Evolutionary conservation across 306 rosid genomes (phyloP).

Genomic region (Lablab purpureus): DNA sequence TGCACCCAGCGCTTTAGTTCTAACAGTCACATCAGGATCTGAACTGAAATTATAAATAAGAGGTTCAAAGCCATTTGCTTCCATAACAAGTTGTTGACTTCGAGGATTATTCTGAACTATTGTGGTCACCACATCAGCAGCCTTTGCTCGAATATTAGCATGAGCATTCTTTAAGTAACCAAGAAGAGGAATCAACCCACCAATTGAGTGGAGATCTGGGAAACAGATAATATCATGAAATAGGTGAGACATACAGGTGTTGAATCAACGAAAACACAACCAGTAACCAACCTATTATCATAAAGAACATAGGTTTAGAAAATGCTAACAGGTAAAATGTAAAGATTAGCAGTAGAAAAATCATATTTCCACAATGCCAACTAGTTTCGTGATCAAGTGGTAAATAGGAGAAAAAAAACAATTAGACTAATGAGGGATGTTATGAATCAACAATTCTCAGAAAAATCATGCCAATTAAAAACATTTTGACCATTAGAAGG

Average conservation of each 20-base stretch:
- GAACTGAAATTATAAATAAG: conserved; percentile 75
- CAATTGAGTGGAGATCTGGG: conserved; percentile 84
- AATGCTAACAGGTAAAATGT: background rate
- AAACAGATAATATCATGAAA: conserved; percentile 37
- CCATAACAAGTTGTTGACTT: conserved; percentile 93
- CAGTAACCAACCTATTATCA: background rate
- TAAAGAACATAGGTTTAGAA: background rate
- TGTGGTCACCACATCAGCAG: conserved; percentile 91
- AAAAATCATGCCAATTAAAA: background rate
- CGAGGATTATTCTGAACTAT: conserved; percentile 91
- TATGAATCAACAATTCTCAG: background rate
- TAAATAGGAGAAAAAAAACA: background rate
- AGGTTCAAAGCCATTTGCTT: conserved; percentile 88
- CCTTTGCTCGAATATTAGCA: conserved; percentile 93
- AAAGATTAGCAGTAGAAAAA: background rate
- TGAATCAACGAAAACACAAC: background rate
- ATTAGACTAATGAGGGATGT: background rate
- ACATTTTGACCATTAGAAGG: background rate
- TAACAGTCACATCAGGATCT: conserved; percentile 79
- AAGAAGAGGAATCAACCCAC: conserved; percentile 89
- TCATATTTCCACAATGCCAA: background rate
- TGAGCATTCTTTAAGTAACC: conserved; percentile 81
- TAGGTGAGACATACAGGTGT: conserved; percentile 36
- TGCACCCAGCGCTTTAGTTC: conserved; percentile 88
- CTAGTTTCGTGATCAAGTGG: conserved; percentile 8